phyloP scores from a whole-genome alignment of 1,139 yeast genomes.

The Debaryomyces subglobosus region DNA sequence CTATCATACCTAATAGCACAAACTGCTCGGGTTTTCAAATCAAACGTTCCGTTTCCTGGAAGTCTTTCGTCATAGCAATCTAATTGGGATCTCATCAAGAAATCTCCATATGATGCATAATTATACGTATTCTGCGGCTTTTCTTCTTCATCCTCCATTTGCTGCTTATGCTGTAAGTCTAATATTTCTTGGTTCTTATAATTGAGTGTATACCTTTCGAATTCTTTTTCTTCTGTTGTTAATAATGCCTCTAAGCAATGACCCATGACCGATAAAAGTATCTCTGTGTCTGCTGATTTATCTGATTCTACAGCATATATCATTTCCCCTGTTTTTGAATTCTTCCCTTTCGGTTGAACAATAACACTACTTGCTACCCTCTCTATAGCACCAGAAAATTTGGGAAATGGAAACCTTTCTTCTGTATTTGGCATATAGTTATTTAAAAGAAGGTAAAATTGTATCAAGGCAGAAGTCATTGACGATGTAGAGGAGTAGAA shows the following conservation, averaged over 20 bases:
- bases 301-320: slow-evolving; percentile 74
- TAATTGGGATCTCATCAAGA: slow-evolving; percentile 85
- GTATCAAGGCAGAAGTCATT: slow-evolving; percentile 74
- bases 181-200: slow-evolving; percentile 10
- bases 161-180: slow-evolving; percentile 1
- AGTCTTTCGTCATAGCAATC: slow-evolving; percentile 78
- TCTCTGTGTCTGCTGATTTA: slow-evolving; percentile 67
- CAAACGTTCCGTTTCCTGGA: slow-evolving; percentile 93
- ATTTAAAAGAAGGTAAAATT: slow-evolving; percentile 75
- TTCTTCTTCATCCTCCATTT: slow-evolving; percentile 20
- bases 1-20: slow-evolving; percentile 82
- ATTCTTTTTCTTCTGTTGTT: slow-evolving; percentile 58
- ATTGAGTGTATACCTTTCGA: slow-evolving; percentile 35
- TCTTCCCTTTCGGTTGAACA: slow-evolving; percentile 37
- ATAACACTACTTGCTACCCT: slow-evolving; percentile 44
- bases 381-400: slow-evolving; percentile 37
- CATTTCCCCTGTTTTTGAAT: slow-evolving; percentile 28
- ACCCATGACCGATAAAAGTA: slow-evolving; percentile 77
- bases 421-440: slow-evolving; percentile 32
- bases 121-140: slow-evolving; percentile 53
- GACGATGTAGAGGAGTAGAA: slow-evolving; percentile 87
- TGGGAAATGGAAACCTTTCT: slow-evolving; percentile 36
- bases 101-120: slow-evolving; percentile 68
- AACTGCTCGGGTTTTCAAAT: slow-evolving; percentile 88
- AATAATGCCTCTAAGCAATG: slow-evolving; percentile 74